phyloP scores from a whole-genome alignment of 2,329 filamentous ascomycete genomes.

The Curvularia sp. region DNA sequence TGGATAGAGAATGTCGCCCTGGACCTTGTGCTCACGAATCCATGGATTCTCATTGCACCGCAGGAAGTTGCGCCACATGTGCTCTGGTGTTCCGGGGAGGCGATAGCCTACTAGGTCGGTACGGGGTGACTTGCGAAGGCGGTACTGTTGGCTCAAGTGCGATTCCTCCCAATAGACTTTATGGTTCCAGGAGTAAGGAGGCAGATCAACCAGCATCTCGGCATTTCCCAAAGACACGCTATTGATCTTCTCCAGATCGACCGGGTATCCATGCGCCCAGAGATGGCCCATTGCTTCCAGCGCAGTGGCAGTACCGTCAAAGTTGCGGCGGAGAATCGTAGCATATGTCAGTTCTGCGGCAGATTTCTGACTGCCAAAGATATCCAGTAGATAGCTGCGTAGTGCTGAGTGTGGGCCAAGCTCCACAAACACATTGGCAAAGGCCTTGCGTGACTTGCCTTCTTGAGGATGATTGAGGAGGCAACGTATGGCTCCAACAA shows the following conservation, averaged over 20 bases:
- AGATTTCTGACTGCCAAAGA: constrained; percentile 5
- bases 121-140: constrained; percentile 9
- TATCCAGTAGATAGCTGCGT: constrained; percentile 9
- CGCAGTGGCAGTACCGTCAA: constrained; percentile 6
- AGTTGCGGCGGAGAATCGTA: constrained; percentile 6
- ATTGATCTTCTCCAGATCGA: constrained; percentile 9
- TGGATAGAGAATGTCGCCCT: constrained; percentile 52
- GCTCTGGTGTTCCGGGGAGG: constrained; percentile 7
- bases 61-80: constrained; percentile 20
- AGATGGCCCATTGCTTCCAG: constrained; percentile 13
- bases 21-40: constrained; percentile 23
- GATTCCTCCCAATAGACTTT: constrained; percentile 13
- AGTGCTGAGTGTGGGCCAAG: constrained; percentile 17
- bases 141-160: constrained; percentile 8
- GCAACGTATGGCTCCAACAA: constrained; percentile 10
- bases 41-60: constrained; percentile 18
- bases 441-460: constrained; percentile 12
- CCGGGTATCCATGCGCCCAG: constrained; percentile 10
- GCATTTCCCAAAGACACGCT: neutral
- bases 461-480: constrained; percentile 7
- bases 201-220: constrained; percentile 6
- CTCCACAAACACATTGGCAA: constrained; percentile 13
- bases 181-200: constrained; percentile 16
- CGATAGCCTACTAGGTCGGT: constrained; percentile 15
- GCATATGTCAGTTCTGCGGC: constrained; percentile 3